Evolutionary conservation across 2,329 filamentous ascomycete species (phyloP).

Genomic region (Penicillium glabrum): DNA sequence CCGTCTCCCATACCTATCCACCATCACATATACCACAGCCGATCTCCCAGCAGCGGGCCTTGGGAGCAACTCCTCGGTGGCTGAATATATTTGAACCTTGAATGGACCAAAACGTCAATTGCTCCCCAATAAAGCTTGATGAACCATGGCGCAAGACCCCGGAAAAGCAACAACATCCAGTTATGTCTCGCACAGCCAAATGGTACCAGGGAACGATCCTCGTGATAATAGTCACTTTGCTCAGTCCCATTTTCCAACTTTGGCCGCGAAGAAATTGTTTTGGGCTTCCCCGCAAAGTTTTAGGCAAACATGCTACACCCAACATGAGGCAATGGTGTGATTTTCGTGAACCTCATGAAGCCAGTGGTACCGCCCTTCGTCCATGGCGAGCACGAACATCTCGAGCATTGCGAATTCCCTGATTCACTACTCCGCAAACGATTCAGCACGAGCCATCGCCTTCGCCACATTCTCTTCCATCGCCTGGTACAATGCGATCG

Average conservation of each 20-base stretch:
- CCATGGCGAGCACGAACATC: neutral
- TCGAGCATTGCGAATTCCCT: neutral
- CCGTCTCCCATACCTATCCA: no score
- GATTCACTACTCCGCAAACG: neutral
- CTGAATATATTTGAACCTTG: neutral
- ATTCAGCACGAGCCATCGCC: neutral
- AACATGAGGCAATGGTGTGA: neutral
- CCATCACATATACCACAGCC: neutral
- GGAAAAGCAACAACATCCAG: neutral
- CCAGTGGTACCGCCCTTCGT: neutral
- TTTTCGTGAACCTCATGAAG: neutral
- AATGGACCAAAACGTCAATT: neutral
- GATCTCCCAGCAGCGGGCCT: no score
- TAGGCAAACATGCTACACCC: neutral
- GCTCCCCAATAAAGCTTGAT: neutral
- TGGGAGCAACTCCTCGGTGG: neutral
- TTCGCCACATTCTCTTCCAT: conserved; percentile 19
- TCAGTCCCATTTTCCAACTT: neutral
- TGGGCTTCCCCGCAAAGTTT: no score
- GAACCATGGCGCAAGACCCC: neutral
- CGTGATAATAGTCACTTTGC: neutral
- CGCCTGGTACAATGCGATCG: conserved; percentile 26
- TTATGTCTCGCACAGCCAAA: neutral
- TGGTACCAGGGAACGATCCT: neutral
- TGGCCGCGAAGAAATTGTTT: neutral